Evolutionary conservation across 2,329 filamentous ascomycete species (phyloP).

Genomic region (Xylaria sp.): DNA sequence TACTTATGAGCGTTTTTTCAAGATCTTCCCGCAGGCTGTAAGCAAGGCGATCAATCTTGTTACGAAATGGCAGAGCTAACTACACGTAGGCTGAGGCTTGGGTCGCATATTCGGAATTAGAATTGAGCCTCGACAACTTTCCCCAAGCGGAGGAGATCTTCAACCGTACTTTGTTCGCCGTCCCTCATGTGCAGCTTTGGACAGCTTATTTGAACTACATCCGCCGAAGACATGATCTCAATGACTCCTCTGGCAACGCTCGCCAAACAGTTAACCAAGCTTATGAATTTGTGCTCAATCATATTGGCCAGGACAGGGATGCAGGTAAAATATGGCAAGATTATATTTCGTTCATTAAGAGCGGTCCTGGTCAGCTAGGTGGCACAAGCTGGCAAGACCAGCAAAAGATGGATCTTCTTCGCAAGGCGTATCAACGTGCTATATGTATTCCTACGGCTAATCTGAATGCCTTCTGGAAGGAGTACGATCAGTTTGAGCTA

Average conservation of each 20-base stretch:
- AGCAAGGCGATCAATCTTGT: slow-evolving; percentile 49
- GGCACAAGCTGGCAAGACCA: slow-evolving; percentile 93
- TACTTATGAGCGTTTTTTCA: slow-evolving; percentile 84
- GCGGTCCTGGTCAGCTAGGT: slow-evolving; percentile 82
- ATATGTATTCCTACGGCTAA: slow-evolving; percentile 85
- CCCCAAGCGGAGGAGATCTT: slow-evolving; percentile 83
- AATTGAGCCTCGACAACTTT: slow-evolving; percentile 85
- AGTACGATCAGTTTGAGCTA: slow-evolving; percentile 97
- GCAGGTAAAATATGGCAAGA: slow-evolving; percentile 91
- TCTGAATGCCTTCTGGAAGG: slow-evolving; percentile 89
- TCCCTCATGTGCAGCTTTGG: slow-evolving; percentile 88
- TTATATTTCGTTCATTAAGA: slow-evolving; percentile 92
- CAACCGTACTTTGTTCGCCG: slow-evolving; percentile 74
- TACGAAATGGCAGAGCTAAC: slow-evolving; percentile 42
- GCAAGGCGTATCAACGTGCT: slow-evolving; percentile 90
- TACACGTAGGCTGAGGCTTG: slow-evolving; percentile 81
- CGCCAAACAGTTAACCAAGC: slow-evolving; percentile 81
- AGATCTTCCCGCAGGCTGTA: slow-evolving; percentile 89
- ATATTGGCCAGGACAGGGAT: slow-evolving; percentile 89
- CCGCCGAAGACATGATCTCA: slow-evolving; percentile 86
- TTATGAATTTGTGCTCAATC: slow-evolving; percentile 90
- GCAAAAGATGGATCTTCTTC: slow-evolving; percentile 94
- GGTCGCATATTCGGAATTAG: slow-evolving; percentile 87
- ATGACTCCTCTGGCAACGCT: slow-evolving; percentile 77
- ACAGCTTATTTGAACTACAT: slow-evolving; percentile 95